Evolutionary conservation across 2,329 filamentous ascomycete genomes (phyloP).

Genomic region (Fusarium cicatricum): DNA sequence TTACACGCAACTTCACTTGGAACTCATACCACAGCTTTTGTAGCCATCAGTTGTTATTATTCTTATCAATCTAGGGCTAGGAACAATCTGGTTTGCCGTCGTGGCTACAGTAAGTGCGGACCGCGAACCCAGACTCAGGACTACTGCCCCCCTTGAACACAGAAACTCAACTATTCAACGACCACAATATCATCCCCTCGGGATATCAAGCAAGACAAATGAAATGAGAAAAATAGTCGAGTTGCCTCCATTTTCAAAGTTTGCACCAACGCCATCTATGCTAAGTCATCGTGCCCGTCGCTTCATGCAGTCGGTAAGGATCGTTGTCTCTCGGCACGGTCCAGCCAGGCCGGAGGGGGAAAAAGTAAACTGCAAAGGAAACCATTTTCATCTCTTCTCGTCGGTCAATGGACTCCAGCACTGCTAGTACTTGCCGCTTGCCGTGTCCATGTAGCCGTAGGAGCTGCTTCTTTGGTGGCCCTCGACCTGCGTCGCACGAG

Average conservation of each 20-base stretch:
- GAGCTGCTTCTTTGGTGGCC: constrained; percentile 48
- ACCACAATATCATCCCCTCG: neutral
- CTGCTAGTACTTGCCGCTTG: constrained; percentile 38
- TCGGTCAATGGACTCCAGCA: constrained; percentile 25
- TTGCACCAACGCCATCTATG: constrained; percentile 23
- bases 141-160: neutral
- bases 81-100: constrained; percentile 33
- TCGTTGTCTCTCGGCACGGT: constrained; percentile 37
- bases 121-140: constrained; percentile 15
- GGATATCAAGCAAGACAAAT: constrained; percentile 28
- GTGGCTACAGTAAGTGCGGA: constrained; percentile 34
- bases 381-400: neutral
- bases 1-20: neutral
- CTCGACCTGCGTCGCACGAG: constrained; percentile 38
- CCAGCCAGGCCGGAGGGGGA: constrained; percentile 40
- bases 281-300: constrained; percentile 19
- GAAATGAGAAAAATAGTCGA: constrained; percentile 18
- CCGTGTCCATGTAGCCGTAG: constrained; percentile 46
- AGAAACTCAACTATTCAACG: constrained; percentile 13
- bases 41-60: constrained; percentile 27
- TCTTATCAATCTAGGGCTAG: constrained; percentile 29
- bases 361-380: constrained; percentile 28
- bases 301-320: constrained; percentile 37
- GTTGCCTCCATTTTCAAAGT: constrained; percentile 32
- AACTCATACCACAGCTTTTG: neutral